These are phyloP conservation scores for Prunus salicina DNA, from an alignment of 306 rosid genomes.

Conservation along the genomic window DNA sequence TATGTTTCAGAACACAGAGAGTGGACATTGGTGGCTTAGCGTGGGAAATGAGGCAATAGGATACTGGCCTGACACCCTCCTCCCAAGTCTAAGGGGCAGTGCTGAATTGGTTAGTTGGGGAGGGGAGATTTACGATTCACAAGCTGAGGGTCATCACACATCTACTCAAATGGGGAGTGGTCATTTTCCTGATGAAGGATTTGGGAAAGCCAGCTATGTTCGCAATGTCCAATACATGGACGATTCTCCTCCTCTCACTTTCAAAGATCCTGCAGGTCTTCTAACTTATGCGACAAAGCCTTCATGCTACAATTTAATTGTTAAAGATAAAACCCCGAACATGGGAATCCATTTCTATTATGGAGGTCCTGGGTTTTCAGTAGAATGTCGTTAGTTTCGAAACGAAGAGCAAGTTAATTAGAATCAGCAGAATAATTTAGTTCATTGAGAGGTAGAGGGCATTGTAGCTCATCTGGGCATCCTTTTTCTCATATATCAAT, in stretches of 20 bases:
- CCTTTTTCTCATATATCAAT: too few relatives aligned
- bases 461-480: too few relatives aligned
- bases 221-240: constrained; percentile 10
- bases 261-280: neutral
- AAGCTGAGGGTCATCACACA: constrained; percentile 8
- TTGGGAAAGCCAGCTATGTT: constrained; percentile 19
- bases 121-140: constrained; percentile 17
- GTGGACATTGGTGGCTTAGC: constrained; percentile 33
- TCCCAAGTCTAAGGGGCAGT: neutral
- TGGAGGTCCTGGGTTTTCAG: constrained; percentile 26
- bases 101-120: neutral
- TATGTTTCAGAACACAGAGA: neutral
- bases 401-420: neutral
- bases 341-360: constrained; percentile 13
- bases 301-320: constrained; percentile 10
- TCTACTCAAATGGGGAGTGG: constrained; percentile 35
- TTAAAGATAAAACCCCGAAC: neutral
- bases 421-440: neutral
- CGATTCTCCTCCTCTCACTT: neutral
- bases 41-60: constrained; percentile 8
- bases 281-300: neutral
- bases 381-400: neutral
- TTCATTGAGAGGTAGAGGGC: too few relatives aligned
- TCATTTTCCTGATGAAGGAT: constrained; percentile 21
- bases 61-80: constrained; percentile 28